Conservation (phyloP, 2,329 filamentous ascomycete genomes). For the Ophiostoma ulmi region DNA sequence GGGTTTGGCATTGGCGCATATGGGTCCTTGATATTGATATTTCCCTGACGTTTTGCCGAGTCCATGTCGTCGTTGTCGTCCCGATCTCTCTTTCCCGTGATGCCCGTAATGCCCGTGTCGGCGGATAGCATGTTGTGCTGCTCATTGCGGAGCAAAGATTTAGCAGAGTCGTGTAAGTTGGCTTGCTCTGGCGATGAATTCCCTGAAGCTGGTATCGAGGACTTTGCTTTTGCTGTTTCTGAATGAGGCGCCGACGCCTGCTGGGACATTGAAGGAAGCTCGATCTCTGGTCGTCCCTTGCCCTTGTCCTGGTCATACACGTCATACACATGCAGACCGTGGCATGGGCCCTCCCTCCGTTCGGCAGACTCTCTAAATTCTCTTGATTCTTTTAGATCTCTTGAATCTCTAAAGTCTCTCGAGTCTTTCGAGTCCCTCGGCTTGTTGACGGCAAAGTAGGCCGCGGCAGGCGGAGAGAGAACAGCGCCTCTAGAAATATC, state of each 20-base stretch:
- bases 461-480: conserved; percentile 12
- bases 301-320: conserved; percentile 50
- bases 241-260: conserved; percentile 53
- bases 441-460: conserved; percentile 15
- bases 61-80: background rate
- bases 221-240: conserved; percentile 37
- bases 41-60: background rate
- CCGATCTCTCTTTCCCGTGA: background rate
- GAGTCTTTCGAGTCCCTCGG: background rate
- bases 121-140: conserved; percentile 21
- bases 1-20: background rate
- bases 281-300: background rate
- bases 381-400: background rate
- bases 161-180: conserved; percentile 12
- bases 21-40: background rate
- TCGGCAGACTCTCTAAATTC: background rate
- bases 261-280: conserved; percentile 58
- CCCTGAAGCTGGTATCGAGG: conserved; percentile 31
- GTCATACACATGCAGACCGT: conserved; percentile 42
- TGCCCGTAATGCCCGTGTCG: conserved; percentile 20
- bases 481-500: conserved; percentile 5
- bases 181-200: conserved; percentile 22
- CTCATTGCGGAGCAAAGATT: conserved; percentile 30
- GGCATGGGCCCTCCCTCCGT: conserved; percentile 48
- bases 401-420: no score